Evolutionary conservation across 2,329 filamentous ascomycete genomes (phyloP).

Genomic region (Aspergillus transmontanensis): DNA sequence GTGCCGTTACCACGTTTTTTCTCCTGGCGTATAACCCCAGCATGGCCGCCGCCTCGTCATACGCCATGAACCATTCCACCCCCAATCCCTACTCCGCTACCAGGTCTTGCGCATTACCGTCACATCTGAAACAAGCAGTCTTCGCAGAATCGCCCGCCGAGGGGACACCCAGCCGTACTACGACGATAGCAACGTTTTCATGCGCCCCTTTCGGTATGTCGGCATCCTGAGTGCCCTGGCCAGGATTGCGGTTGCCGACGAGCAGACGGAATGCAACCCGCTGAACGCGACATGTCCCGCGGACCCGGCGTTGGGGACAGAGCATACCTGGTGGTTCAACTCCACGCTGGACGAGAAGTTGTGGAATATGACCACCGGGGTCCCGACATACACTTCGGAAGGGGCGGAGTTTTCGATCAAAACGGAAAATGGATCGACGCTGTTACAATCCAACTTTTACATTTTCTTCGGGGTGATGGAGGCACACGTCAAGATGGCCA

Average conservation of each 20-base stretch:
- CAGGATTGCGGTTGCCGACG: not conserved
- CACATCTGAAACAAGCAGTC: not conserved
- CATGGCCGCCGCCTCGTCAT: not conserved
- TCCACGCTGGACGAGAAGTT: not conserved
- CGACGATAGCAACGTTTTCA: not conserved
- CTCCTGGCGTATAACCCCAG: not conserved
- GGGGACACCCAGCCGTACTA: not conserved
- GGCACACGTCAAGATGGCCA: not conserved
- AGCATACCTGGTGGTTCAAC: not conserved
- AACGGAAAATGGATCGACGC: not conserved
- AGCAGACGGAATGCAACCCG: constrained; percentile 1
- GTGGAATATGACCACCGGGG: not conserved
- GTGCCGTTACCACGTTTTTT: not conserved
- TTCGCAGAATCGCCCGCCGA: not conserved
- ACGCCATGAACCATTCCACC: not conserved
- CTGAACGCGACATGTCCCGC: not conserved
- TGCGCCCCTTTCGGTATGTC: not conserved
- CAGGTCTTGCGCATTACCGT: not conserved
- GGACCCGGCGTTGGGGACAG: not conserved
- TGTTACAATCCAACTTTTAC: not conserved
- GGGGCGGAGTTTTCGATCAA: not conserved
- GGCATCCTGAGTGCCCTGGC: not conserved
- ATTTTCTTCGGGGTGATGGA: not conserved
- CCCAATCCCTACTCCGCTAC: too few relatives aligned
- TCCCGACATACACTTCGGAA: not conserved